These are phyloP conservation scores for Magnolia kwangsiensis DNA, from an alignment of 164 flowering plant species.

Conservation along the genomic window DNA sequence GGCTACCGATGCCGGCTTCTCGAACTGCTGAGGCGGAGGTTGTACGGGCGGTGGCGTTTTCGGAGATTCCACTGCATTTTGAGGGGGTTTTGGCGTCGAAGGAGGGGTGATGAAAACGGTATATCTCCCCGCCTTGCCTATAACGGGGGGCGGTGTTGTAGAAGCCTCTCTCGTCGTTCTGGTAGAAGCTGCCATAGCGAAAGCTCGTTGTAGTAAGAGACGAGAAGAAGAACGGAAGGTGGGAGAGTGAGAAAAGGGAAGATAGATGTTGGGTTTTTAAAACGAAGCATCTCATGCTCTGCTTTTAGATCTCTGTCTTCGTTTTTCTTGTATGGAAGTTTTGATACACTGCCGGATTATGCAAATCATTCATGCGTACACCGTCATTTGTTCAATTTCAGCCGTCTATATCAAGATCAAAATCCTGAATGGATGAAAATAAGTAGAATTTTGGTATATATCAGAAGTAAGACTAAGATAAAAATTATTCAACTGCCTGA, in stretches of 20 bases:
- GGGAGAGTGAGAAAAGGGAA: background rate
- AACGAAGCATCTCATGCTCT: background rate
- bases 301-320: background rate
- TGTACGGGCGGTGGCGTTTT: conserved; percentile 47
- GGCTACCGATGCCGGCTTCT: conserved; percentile 21
- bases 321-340: background rate
- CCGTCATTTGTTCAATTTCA: background rate
- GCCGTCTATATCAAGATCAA: no score
- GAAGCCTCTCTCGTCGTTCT: background rate
- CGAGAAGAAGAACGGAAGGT: background rate
- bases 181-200: conserved; percentile 8
- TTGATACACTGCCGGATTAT: background rate
- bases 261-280: background rate
- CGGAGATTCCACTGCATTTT: conserved; percentile 7
- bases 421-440: no score
- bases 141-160: conserved; percentile 74
- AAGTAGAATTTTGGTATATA: no score
- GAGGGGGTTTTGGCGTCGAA: conserved; percentile 46
- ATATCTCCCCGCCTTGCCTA: conserved; percentile 92
- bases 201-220: background rate
- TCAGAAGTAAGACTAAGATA: no score
- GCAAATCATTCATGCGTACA: background rate
- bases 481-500: no score
- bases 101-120: conserved; percentile 95
- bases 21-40: conserved; percentile 58